Conservation (phyloP, 2,329 filamentous ascomycete species). For the Claviceps maximensis region DNA sequence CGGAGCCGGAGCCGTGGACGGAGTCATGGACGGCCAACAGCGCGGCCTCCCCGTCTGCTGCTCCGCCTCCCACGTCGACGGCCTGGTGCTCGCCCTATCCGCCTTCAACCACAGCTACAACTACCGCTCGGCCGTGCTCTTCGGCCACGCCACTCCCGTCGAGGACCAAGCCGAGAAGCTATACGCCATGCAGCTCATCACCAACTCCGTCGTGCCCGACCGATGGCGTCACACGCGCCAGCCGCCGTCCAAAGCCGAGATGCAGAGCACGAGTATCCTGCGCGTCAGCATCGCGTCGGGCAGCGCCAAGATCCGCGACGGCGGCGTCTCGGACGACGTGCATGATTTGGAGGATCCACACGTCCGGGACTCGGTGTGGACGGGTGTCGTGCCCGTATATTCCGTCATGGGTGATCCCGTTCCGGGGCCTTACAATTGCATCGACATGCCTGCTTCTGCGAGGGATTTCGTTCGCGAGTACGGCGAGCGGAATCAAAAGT, state of each 20-base stretch:
- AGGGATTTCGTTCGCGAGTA: slow-evolving; percentile 24
- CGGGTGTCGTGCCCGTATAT: slow-evolving; percentile 49
- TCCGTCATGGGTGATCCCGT: slow-evolving; percentile 51
- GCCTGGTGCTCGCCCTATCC: slow-evolving; percentile 65
- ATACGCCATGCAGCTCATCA: slow-evolving; percentile 68
- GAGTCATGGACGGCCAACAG: too few species aligned
- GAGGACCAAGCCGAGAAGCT: slow-evolving; percentile 56
- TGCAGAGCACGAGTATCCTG: slow-evolving; percentile 62
- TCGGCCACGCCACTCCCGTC: slow-evolving; percentile 59
- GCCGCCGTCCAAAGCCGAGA: slow-evolving; percentile 60
- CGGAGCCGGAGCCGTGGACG: background rate
- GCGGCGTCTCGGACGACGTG: slow-evolving; percentile 44
- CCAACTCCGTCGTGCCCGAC: slow-evolving; percentile 54
- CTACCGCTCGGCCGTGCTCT: slow-evolving; percentile 68
- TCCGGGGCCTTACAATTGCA: slow-evolving; percentile 43
- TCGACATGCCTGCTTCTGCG: slow-evolving; percentile 51
- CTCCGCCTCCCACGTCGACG: slow-evolving; percentile 63
- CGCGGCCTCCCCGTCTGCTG: slow-evolving; percentile 56
- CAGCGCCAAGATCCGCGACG: slow-evolving; percentile 61
- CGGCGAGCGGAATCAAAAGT: slow-evolving; percentile 22
- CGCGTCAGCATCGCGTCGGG: slow-evolving; percentile 55
- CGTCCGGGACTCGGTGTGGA: slow-evolving; percentile 34
- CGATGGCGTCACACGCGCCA: slow-evolving; percentile 58
- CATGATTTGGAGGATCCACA: slow-evolving; percentile 32
- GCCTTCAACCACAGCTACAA: slow-evolving; percentile 76